Evolutionary conservation across 164 flowering plant genomes (phyloP).

Genomic region (Amborella trichopoda): DNA sequence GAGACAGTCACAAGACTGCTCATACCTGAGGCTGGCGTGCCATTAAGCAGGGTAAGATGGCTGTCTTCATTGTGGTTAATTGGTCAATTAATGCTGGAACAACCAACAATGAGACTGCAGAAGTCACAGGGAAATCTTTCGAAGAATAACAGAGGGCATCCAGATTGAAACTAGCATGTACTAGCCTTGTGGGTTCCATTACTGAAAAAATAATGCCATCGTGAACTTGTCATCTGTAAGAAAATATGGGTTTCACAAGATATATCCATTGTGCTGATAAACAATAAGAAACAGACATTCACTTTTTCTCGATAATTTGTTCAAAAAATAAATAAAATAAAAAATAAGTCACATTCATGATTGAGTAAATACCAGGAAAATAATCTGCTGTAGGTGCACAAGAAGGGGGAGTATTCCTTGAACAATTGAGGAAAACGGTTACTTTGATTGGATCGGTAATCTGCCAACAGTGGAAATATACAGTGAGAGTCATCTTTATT

Average conservation of each 20-base stretch:
- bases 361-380: constrained; percentile 52
- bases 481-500: no score
- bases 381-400: constrained; percentile 64
- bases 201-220: constrained; percentile 50
- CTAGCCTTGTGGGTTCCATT: constrained; percentile 37
- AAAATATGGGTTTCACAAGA: no score
- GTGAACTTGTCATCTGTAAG: no score
- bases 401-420: constrained; percentile 25
- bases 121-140: constrained; percentile 38
- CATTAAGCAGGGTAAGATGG: constrained; percentile 34
- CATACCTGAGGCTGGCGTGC: constrained; percentile 53
- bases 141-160: constrained; percentile 68
- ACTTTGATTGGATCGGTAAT: constrained; percentile 71
- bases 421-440: constrained; percentile 39
- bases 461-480: constrained; percentile 34
- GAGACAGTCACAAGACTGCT: neutral
- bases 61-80: constrained; percentile 38
- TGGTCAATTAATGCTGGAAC: constrained; percentile 73
- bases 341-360: neutral
- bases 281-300: no score
- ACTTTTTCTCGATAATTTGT: no score
- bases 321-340: neutral
- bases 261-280: no score
- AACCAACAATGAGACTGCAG: constrained; percentile 57
- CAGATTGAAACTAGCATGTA: constrained; percentile 40